Percentiles rank a stretch among this genome's conserved stretches.
phyloP scores from a whole-genome alignment of 1,139 yeast genomes.

The Insectozyma bohioensis region DNA sequence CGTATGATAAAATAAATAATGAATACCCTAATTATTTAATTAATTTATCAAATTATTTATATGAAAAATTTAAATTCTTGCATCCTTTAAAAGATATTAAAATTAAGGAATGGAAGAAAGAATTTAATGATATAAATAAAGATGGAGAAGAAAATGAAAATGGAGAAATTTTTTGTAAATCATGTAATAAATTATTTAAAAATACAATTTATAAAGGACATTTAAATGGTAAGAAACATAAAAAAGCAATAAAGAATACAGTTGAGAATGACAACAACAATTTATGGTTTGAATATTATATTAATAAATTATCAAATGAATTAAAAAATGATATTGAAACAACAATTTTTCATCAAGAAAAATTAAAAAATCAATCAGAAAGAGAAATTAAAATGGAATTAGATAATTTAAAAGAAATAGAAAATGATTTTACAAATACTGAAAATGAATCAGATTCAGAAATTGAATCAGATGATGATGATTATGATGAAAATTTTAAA shows the following conservation, averaged over 20 bases:
- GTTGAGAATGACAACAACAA: background rate
- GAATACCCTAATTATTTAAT: constrained; percentile 46
- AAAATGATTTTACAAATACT: constrained; percentile 21
- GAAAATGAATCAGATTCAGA: constrained; percentile 27
- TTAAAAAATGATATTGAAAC: constrained; percentile 39
- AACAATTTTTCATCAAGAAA: constrained; percentile 63
- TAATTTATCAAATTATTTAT: constrained; percentile 46
- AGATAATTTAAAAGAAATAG: constrained; percentile 12
- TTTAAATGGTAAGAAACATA: constrained; percentile 74
- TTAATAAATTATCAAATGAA: constrained; percentile 31
- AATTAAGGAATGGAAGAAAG: constrained; percentile 28
- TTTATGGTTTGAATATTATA: constrained; percentile 29
- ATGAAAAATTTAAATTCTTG: constrained; percentile 41
- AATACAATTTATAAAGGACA: constrained; percentile 69
- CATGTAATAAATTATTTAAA: constrained; percentile 68
- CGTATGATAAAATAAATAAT: constrained; percentile 21
- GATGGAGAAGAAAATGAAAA: constrained; percentile 22
- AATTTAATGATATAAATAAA: constrained; percentile 24
- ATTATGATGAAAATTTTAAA: constrained; percentile 26
- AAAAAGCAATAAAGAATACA: constrained; percentile 31
- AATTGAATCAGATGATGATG: constrained; percentile 19
- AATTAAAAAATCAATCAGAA: constrained; percentile 71
- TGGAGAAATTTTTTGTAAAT: constrained; percentile 54
- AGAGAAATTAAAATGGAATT: constrained; percentile 64
- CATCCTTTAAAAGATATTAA: constrained; percentile 52